Conservation (phyloP, 495 filamentous ascomycete genomes). For the Aspergillus nanangensis region DNA sequence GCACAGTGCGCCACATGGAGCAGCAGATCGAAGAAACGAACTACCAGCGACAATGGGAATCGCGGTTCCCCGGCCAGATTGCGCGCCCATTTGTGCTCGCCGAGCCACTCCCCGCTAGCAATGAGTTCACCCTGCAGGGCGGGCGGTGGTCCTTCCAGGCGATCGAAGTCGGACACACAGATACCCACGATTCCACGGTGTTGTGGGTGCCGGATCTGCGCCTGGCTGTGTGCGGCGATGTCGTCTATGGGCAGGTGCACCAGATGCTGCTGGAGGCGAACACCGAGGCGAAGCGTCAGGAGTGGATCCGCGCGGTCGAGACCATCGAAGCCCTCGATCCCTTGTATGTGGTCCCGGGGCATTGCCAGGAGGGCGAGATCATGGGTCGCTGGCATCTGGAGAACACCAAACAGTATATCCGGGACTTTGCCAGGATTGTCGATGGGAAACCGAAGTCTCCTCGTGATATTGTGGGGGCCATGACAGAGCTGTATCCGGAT, state of each 20-base stretch:
- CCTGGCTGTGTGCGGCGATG: constrained; percentile 27
- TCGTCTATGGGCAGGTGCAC: constrained; percentile 33
- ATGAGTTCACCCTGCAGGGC: constrained; percentile 20
- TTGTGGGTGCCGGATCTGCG: constrained; percentile 24
- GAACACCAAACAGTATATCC: constrained; percentile 10
- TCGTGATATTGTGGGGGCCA: constrained; percentile 6
- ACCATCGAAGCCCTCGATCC: constrained; percentile 25
- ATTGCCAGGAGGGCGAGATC: constrained; percentile 7
- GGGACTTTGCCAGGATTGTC: constrained; percentile 1
- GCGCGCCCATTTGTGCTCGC: constrained; percentile 2
- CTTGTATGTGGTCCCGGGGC: constrained; percentile 10
- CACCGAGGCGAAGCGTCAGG: constrained; percentile 16
- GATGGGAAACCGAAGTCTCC: constrained; percentile 4
- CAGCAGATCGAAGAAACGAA: constrained; percentile 12
- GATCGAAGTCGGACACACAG: constrained; percentile 24
- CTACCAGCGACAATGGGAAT: constrained; percentile 11
- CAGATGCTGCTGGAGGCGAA: constrained; percentile 28
- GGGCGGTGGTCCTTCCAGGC: constrained; percentile 17
- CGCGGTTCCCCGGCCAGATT: constrained; percentile 19
- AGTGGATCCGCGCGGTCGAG: constrained; percentile 29
- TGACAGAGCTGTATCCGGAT: constrained; percentile 10
- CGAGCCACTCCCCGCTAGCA: constrained; percentile 3
- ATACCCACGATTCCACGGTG: constrained; percentile 26
- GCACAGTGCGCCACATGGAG: constrained; percentile 27
- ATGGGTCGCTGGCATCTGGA: constrained; percentile 8